phyloP scores from a whole-genome alignment of 1,284 basidiomycete species.

The Ustilago esculenta region DNA sequence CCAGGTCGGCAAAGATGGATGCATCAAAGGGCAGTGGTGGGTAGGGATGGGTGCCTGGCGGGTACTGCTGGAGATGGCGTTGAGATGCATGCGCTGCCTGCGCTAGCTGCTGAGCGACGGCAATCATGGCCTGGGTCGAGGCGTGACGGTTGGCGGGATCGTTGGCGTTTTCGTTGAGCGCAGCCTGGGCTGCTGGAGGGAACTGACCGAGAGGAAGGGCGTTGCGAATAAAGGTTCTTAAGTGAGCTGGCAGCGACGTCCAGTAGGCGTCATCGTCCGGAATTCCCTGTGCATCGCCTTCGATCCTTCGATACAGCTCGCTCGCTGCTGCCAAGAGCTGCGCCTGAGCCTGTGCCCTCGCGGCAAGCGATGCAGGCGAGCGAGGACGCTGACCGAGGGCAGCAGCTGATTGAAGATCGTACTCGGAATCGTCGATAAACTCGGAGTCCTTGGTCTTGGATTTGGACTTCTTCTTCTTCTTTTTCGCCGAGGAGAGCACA shows the following conservation, averaged over 20 bases:
- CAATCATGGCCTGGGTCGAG: constrained; percentile 66
- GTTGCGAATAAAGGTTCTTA: constrained; percentile 72
- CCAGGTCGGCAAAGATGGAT: constrained; percentile 62
- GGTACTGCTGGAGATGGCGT: constrained; percentile 55
- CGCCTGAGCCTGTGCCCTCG: constrained; percentile 62
- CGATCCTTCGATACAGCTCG: constrained; percentile 65
- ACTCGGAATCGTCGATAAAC: constrained; percentile 39
- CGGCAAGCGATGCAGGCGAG: constrained; percentile 47
- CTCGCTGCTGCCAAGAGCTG: constrained; percentile 64
- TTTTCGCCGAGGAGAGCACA: constrained; percentile 45
- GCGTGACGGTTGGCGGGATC: constrained; percentile 59
- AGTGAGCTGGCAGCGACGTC: constrained; percentile 72
- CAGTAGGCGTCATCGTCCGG: constrained; percentile 73
- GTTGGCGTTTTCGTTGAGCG: constrained; percentile 47
- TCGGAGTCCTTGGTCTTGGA: constrained; percentile 51
- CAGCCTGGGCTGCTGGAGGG: constrained; percentile 50
- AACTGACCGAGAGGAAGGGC: constrained; percentile 70
- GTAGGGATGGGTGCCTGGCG: constrained; percentile 54
- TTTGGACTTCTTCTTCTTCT: constrained; percentile 64
- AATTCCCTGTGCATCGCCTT: constrained; percentile 63
- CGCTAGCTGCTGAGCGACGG: constrained; percentile 66
- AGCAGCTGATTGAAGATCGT: constrained; percentile 40
- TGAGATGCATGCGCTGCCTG: constrained; percentile 65
- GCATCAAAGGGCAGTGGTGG: constrained; percentile 62
- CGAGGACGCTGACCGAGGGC: constrained; percentile 38